Conservation (phyloP, 495 filamentous ascomycete species). For the Cairneyella variabilis region DNA sequence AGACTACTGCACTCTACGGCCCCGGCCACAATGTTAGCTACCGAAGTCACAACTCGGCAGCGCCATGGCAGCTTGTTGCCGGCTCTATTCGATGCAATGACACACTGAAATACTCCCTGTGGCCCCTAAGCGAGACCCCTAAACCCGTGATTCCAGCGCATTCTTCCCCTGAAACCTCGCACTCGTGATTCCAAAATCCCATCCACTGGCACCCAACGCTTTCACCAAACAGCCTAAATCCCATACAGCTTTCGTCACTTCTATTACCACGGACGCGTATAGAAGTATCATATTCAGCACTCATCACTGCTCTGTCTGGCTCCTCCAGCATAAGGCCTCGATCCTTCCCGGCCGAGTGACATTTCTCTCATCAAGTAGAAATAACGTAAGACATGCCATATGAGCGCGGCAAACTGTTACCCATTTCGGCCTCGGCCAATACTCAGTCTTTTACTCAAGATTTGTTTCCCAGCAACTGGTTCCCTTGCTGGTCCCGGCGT, state of each 20-base stretch:
- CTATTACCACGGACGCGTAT: too few relatives aligned
- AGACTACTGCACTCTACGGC: not conserved
- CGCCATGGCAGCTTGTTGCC: too few relatives aligned
- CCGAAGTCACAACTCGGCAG: too few relatives aligned
- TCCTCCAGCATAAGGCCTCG: not conserved
- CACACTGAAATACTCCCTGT: too few relatives aligned
- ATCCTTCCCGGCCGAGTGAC: not conserved
- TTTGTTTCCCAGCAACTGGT: not conserved
- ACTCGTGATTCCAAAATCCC: too few relatives aligned
- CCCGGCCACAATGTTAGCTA: not conserved
- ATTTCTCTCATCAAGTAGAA: not conserved
- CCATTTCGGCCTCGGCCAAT: not conserved
- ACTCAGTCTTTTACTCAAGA: not conserved
- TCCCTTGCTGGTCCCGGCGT: not conserved
- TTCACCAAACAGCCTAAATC: too few relatives aligned
- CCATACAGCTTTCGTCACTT: too few relatives aligned
- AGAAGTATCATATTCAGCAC: not conserved
- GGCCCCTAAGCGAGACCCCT: too few relatives aligned
- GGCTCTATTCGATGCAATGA: too few relatives aligned
- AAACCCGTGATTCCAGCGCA: too few relatives aligned
- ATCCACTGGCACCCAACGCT: too few relatives aligned
- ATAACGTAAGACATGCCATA: not conserved
- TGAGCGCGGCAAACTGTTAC: not conserved
- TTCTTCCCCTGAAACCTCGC: too few relatives aligned
- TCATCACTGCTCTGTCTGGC: not conserved